These are phyloP conservation scores for Magnolia kwangsiensis DNA, from an alignment of 164 flowering plant genomes.

Conservation along the genomic window DNA sequence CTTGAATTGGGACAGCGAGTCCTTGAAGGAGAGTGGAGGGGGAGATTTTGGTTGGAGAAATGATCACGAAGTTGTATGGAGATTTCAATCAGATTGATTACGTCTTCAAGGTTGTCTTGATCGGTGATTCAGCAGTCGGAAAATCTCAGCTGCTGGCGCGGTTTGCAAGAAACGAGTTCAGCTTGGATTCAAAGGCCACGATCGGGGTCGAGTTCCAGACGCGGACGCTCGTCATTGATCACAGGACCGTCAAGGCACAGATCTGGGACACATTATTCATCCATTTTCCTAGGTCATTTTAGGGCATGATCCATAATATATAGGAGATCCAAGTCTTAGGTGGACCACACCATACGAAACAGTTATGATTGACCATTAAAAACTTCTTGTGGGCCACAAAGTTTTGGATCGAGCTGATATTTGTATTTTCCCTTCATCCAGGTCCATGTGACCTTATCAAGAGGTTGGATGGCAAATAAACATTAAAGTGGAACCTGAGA, in stretches of 20 bases:
- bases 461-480: too few species aligned
- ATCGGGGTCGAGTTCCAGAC: constrained; percentile 80
- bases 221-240: constrained; percentile 50
- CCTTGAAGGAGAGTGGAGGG: background rate
- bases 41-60: constrained; percentile 16
- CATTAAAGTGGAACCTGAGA: too few species aligned
- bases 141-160: constrained; percentile 68
- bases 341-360: too few species aligned
- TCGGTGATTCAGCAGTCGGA: constrained; percentile 70
- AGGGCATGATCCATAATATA: too few species aligned
- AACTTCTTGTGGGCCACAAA: too few species aligned
- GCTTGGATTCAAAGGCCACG: constrained; percentile 63
- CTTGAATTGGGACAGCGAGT: background rate
- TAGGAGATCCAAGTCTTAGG: too few species aligned
- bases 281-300: too few species aligned
- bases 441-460: too few species aligned
- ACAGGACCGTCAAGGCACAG: constrained; percentile 69
- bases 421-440: too few species aligned
- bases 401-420: too few species aligned
- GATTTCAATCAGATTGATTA: constrained; percentile 66
- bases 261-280: constrained; percentile 41
- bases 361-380: too few species aligned
- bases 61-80: constrained; percentile 64
- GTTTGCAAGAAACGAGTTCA: constrained; percentile 62
- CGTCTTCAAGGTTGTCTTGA: constrained; percentile 64